Percentiles rank a stretch among this genome's conserved stretches.
Evolutionary conservation across 225 moss, liverwort and hornwort genomes (phyloP).

Genomic region (Bryum argenteum): DNA sequence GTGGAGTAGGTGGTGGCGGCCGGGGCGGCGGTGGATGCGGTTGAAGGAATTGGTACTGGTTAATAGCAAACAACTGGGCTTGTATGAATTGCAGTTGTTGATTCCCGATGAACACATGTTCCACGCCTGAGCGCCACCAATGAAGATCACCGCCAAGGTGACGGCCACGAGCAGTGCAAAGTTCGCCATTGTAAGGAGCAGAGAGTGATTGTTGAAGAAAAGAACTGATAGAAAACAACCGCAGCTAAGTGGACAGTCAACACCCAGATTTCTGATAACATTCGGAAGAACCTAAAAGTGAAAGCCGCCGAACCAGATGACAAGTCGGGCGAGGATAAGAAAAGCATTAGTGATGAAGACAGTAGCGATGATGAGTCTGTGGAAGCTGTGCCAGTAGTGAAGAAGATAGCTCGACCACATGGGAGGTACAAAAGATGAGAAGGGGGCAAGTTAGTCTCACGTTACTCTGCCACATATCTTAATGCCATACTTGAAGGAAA

Average conservation of each 20-base stretch:
- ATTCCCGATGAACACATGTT: too few relatives aligned
- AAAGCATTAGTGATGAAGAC: conserved; percentile 37
- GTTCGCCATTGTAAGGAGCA: too few relatives aligned
- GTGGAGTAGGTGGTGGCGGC: too few relatives aligned
- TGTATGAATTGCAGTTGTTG: too few relatives aligned
- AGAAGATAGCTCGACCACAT: conserved; percentile 77
- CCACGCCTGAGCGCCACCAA: too few relatives aligned
- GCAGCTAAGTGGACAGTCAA: conserved; percentile 84
- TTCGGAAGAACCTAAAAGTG: conserved; percentile 86
- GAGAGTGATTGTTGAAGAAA: too few relatives aligned
- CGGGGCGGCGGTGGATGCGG: too few relatives aligned
- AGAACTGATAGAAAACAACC: conserved; percentile 72
- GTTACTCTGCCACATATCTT: conserved; percentile 73
- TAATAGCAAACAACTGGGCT: too few relatives aligned
- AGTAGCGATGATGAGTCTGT: conserved; percentile 51
- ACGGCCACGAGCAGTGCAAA: too few relatives aligned
- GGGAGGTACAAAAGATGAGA: conserved; percentile 90
- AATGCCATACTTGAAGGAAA: conserved; percentile 72
- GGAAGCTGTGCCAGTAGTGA: conserved; percentile 42
- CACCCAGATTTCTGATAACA: conserved; percentile 80
- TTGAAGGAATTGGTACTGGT: too few relatives aligned
- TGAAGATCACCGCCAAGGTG: too few relatives aligned
- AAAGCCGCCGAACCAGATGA: conserved; percentile 60
- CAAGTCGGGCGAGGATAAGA: conserved; percentile 34
- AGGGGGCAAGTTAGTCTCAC: conserved; percentile 67